Evolutionary conservation across 202 grass and related monocot genomes (phyloP).

Genomic region (Saccharum hybrid): DNA sequence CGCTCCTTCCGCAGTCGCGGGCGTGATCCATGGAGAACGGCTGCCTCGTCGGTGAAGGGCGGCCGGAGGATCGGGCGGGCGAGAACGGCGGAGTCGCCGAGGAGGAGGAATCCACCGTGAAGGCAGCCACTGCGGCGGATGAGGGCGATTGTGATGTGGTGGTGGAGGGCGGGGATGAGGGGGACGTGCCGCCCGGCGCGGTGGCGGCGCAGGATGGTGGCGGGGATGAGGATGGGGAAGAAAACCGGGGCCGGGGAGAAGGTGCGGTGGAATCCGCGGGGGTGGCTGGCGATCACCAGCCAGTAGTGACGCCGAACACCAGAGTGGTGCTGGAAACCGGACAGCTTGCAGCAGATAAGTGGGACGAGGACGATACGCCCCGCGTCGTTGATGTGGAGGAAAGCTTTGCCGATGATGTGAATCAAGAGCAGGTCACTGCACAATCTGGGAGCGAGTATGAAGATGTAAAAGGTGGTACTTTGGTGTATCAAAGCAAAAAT

Average conservation of each 20-base stretch:
- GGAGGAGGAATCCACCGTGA: conserved; percentile 1
- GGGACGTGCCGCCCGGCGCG: not conserved
- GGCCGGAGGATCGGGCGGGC: conserved; percentile 14
- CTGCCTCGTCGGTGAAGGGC: not conserved
- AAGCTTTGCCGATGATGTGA: not conserved
- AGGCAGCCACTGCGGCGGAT: not conserved
- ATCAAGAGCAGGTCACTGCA: not conserved
- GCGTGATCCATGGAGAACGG: conserved; percentile 24
- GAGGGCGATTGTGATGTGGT: conserved; percentile 20
- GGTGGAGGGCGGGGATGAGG: conserved; percentile 9
- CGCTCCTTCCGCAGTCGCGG: too few relatives aligned
- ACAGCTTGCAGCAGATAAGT: not conserved
- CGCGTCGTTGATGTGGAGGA: conserved; percentile 12
- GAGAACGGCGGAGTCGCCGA: conserved; percentile 32
- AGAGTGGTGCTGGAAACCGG: conserved; percentile 8
- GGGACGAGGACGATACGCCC: conserved; percentile 8
- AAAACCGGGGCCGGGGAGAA: not conserved
- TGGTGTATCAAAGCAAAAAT: not conserved
- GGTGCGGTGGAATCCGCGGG: not conserved
- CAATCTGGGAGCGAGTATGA: not conserved
- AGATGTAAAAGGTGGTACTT: not conserved
- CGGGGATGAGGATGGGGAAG: conserved; percentile 13
- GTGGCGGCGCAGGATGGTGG: conserved; percentile 7
- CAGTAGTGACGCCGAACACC: conserved; percentile 5
- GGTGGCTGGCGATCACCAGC: not conserved